Evolutionary conservation across 768 basidiomycete genomes (phyloP).

Genomic region (Suillus discolor): DNA sequence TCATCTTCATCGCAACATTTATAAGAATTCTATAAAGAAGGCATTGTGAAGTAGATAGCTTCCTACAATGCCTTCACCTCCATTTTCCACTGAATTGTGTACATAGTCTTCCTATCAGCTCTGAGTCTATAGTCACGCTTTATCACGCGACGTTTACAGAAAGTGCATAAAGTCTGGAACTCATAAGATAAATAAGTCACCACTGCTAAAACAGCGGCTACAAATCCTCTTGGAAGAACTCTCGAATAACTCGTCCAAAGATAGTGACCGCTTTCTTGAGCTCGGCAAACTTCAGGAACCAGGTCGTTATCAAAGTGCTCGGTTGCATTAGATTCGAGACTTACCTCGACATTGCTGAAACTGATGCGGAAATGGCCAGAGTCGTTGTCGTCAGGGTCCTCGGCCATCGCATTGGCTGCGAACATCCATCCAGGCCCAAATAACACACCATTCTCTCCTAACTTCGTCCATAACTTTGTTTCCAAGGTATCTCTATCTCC

Average conservation of each 20-base stretch:
- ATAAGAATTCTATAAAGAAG: no score
- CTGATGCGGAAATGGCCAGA: slow-evolving; percentile 59
- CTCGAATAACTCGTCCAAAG: slow-evolving; percentile 44
- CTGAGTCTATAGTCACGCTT: no score
- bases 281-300: slow-evolving; percentile 25
- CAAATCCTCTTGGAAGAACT: slow-evolving; percentile 39
- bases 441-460: slow-evolving; percentile 65
- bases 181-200: background rate
- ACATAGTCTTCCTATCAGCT: no score
- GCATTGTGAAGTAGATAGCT: no score
- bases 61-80: no score
- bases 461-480: slow-evolving; percentile 57
- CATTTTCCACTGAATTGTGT: no score
- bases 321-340: slow-evolving; percentile 13
- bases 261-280: slow-evolving; percentile 51
- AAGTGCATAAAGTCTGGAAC: no score
- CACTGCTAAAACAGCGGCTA: background rate
- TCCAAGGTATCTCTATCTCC: slow-evolving; percentile 49
- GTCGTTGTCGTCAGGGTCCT: slow-evolving; percentile 25
- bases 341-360: slow-evolving; percentile 56
- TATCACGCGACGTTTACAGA: no score
- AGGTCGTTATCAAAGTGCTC: background rate
- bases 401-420: slow-evolving; percentile 25
- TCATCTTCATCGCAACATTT: no score
- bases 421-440: slow-evolving; percentile 55